These are phyloP conservation scores for Pisolithus sp. DNA, from an alignment of 768 basidiomycete species.

Conservation along the genomic window DNA sequence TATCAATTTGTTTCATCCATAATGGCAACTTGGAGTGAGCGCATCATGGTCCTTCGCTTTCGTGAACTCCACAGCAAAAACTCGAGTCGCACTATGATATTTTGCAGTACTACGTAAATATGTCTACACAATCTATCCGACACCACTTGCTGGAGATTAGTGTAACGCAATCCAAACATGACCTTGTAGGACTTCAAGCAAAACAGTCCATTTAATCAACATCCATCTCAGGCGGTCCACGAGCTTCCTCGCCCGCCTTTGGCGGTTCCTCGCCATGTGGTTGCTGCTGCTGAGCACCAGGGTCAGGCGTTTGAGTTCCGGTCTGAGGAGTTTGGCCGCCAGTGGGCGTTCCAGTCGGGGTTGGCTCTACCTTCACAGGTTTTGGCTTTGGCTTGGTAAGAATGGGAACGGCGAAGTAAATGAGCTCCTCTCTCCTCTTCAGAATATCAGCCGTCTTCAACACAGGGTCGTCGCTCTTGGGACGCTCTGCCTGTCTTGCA, in stretches of 20 bases:
- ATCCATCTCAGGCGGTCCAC: slow-evolving; percentile 73
- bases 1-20: no score
- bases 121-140: slow-evolving; percentile 2
- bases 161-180: background rate
- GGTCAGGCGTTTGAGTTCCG: slow-evolving; percentile 51
- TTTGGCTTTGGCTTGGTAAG: slow-evolving; percentile 91
- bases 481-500: slow-evolving; percentile 76
- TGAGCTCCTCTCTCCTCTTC: slow-evolving; percentile 90
- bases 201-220: slow-evolving; percentile 51
- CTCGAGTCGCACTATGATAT: background rate
- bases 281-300: slow-evolving; percentile 29
- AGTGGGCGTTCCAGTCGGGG: slow-evolving; percentile 26
- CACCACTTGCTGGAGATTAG: background rate
- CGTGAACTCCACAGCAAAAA: slow-evolving; percentile 21
- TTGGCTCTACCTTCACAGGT: slow-evolving; percentile 50
- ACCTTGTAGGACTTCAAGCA: background rate
- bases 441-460: slow-evolving; percentile 74
- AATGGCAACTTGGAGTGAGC: no score
- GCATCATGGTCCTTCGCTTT: no score
- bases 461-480: slow-evolving; percentile 85
- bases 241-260: slow-evolving; percentile 23
- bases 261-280: slow-evolving; percentile 20
- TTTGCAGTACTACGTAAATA: slow-evolving; percentile 4
- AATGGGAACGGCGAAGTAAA: slow-evolving; percentile 86
- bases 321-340: slow-evolving; percentile 72